Conservation (phyloP, 345 rosid genomes). For the Cardamine occulta region DNA sequence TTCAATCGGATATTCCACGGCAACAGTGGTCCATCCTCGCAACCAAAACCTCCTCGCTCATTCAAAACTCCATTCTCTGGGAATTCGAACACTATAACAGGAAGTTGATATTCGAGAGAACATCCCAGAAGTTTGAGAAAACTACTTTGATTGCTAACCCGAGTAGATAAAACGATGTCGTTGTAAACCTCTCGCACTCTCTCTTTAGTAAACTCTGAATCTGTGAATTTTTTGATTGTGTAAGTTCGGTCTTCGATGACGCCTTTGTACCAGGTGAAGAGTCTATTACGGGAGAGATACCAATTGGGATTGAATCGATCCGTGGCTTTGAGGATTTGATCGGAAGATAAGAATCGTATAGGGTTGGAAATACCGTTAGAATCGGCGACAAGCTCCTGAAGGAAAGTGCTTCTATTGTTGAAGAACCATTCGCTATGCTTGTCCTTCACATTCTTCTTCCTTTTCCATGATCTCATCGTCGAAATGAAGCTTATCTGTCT, state of each 20-base stretch:
- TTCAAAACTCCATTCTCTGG: slow-evolving; percentile 1
- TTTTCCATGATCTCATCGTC: not conserved
- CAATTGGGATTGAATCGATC: not conserved
- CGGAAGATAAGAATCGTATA: slow-evolving; percentile 13
- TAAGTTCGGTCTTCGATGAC: not conserved
- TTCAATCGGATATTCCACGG: slow-evolving; percentile 20
- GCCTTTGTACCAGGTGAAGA: not conserved
- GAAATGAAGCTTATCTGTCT: not conserved
- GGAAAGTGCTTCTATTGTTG: not conserved
- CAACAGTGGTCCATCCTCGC: not conserved
- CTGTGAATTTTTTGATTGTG: not conserved
- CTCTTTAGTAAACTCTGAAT: not conserved
- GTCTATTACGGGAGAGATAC: not conserved
- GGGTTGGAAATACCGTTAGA: slow-evolving; percentile 1
- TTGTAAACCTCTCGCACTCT: not conserved
- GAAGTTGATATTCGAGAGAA: not conserved
- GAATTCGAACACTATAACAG: not conserved
- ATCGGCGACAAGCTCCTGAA: not conserved
- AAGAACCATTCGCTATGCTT: not conserved
- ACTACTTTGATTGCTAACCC: not conserved
- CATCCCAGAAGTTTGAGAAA: slow-evolving; percentile 13
- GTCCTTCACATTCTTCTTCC: not conserved
- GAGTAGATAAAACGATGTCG: slow-evolving; percentile 12
- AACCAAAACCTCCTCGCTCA: not conserved
- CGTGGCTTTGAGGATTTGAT: slow-evolving; percentile 29